Conservation (phyloP, 2,329 filamentous ascomycete genomes). For the Mollisia scopiformis region DNA sequence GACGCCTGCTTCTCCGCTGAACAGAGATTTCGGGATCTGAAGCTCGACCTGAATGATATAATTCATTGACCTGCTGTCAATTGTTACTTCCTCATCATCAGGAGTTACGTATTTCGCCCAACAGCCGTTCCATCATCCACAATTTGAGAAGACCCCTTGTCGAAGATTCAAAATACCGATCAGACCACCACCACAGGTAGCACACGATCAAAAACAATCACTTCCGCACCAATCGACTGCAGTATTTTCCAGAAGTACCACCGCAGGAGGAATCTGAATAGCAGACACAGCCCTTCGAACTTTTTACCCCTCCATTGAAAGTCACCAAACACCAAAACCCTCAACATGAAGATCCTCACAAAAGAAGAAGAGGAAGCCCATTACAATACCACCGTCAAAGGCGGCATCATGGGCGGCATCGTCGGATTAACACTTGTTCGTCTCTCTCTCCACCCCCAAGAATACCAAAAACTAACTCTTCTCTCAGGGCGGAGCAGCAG, state of each 20-base stretch:
- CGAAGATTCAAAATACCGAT: neutral
- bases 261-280: neutral
- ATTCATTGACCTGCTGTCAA: neutral
- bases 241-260: neutral
- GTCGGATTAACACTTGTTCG: slow-evolving; percentile 71
- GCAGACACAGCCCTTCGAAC: neutral
- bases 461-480: slow-evolving; percentile 7
- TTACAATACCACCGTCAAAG: slow-evolving; percentile 79
- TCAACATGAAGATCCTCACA: slow-evolving; percentile 87
- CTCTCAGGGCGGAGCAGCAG: slow-evolving; percentile 51
- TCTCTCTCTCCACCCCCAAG: slow-evolving; percentile 33
- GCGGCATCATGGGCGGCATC: slow-evolving; percentile 74
- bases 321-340: neutral
- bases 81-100: neutral
- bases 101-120: neutral
- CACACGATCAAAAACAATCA: neutral
- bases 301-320: neutral
- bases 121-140: neutral
- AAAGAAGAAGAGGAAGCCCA: slow-evolving; percentile 90
- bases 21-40: slow-evolving; percentile 12
- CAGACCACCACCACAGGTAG: neutral
- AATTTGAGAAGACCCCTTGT: neutral
- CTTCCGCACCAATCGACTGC: neutral
- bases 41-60: too few species aligned
- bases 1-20: neutral